Percentiles rank a stretch among this genome's conserved stretches.
Evolutionary conservation across 441 rosid genomes (phyloP).

Genomic region (Mallotus japonicus): DNA sequence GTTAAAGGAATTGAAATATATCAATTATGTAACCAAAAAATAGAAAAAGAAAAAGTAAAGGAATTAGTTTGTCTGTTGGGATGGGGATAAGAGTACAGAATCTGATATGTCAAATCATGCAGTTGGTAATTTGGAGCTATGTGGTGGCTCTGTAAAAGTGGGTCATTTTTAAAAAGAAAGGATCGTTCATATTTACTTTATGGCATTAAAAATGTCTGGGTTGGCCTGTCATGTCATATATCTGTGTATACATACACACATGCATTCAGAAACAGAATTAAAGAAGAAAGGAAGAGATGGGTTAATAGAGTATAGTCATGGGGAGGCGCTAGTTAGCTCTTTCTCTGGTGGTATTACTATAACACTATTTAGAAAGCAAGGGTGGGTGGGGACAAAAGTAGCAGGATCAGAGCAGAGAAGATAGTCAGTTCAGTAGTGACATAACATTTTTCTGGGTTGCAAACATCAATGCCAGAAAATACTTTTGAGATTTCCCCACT

Average conservation of each 20-base stretch:
- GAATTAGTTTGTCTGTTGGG: conserved; percentile 31
- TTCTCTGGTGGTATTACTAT: not conserved
- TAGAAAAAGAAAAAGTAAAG: not conserved
- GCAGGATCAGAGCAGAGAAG: not conserved
- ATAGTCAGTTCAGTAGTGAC: not conserved
- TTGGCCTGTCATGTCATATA: conserved; percentile 32
- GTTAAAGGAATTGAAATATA: not conserved
- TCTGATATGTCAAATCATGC: conserved; percentile 60
- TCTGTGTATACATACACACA: not conserved
- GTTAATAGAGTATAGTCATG: not conserved
- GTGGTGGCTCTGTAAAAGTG: conserved; percentile 20
- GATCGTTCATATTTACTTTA: conserved; percentile 10
- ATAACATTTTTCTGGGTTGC: conserved; percentile 14
- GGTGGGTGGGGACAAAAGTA: not conserved
- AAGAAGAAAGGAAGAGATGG: not conserved
- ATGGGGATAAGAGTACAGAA: conserved; percentile 39
- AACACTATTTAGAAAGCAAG: not conserved
- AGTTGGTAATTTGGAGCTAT: conserved; percentile 41
- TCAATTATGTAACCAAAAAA: not conserved
- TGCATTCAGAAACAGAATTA: too few relatives aligned
- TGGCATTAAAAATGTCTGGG: conserved; percentile 10
- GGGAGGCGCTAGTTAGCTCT: not conserved
- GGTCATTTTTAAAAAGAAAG: conserved; percentile 22
- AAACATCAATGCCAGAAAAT: conserved; percentile 14
- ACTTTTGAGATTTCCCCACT: conserved; percentile 4